These are phyloP conservation scores for Rhizopus arrhizus DNA, from an alignment of 371 early-diverging fungal species.

Conservation along the genomic window DNA sequence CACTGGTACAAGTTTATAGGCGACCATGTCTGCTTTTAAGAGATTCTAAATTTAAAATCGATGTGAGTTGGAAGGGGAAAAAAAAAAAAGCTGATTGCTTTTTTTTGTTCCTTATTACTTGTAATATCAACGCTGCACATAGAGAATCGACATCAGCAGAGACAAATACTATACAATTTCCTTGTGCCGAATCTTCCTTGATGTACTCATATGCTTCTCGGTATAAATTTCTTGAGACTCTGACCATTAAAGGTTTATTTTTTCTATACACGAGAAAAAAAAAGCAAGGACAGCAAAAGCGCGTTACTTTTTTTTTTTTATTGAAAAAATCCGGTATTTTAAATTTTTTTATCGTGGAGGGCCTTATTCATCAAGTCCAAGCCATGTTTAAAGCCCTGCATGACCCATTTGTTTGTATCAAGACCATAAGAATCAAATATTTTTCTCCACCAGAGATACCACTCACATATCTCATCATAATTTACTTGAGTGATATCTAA, in stretches of 20 bases:
- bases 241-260: slow-evolving; percentile 38
- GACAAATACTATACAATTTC: slow-evolving; percentile 73
- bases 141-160: slow-evolving; percentile 84
- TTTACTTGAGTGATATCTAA: slow-evolving; percentile 40
- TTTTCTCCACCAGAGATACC: slow-evolving; percentile 80
- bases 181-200: slow-evolving; percentile 42
- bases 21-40: slow-evolving; percentile 73
- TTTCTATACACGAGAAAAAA: not conserved
- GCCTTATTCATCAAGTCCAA: slow-evolving; percentile 71
- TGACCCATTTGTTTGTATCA: slow-evolving; percentile 44
- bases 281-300: slow-evolving; percentile 6
- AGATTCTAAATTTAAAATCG: slow-evolving; percentile 42
- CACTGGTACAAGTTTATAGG: slow-evolving; percentile 81
- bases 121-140: slow-evolving; percentile 82
- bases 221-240: slow-evolving; percentile 39
- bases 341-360: slow-evolving; percentile 22
- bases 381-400: slow-evolving; percentile 63
- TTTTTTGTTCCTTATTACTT: slow-evolving; percentile 46
- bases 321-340: not conserved
- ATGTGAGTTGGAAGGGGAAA: not conserved
- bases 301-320: slow-evolving; percentile 9
- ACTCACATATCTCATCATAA: slow-evolving; percentile 68
- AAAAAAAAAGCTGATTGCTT: slow-evolving; percentile 1
- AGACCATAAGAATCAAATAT: slow-evolving; percentile 56
- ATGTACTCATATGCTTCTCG: slow-evolving; percentile 55